Evolutionary conservation across 1,139 yeast species (phyloP).

Genomic region (Blastobotrys persicus): DNA sequence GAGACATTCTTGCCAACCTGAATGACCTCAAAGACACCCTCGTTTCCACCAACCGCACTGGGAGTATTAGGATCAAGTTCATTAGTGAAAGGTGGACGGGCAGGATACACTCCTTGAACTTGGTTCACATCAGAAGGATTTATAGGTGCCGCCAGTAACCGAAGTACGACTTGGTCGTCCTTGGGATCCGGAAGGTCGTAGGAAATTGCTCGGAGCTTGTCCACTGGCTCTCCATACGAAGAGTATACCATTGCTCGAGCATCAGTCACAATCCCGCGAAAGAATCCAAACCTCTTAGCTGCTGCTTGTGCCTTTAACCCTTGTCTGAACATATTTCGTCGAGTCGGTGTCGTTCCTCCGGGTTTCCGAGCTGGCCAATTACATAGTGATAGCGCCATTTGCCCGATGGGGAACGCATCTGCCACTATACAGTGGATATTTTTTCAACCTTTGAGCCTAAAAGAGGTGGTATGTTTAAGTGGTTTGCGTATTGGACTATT

Average conservation of each 20-base stretch:
- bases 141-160: slow-evolving; percentile 80
- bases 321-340: slow-evolving; percentile 1
- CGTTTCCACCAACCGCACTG: slow-evolving; percentile 85
- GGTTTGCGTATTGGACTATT: no score
- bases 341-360: neutral
- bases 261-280: slow-evolving; percentile 11
- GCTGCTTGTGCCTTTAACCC: neutral
- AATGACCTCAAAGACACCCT: slow-evolving; percentile 83
- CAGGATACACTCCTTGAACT: slow-evolving; percentile 89
- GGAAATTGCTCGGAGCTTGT: slow-evolving; percentile 22
- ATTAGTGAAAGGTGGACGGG: slow-evolving; percentile 62
- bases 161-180: slow-evolving; percentile 50
- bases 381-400: no score
- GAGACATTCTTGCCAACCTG: slow-evolving; percentile 56
- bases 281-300: neutral
- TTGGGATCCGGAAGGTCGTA: slow-evolving; percentile 35
- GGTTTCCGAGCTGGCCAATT: neutral
- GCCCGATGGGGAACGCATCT: no score
- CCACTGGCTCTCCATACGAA: slow-evolving; percentile 34
- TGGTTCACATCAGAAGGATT: slow-evolving; percentile 93
- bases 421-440: no score
- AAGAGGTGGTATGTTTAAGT: no score
- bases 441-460: no score
- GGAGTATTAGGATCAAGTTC: slow-evolving; percentile 58
- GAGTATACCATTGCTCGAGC: slow-evolving; percentile 30